These are phyloP conservation scores for Astrocystis sublimbata DNA, from an alignment of 495 filamentous ascomycete genomes.

Conservation along the genomic window DNA sequence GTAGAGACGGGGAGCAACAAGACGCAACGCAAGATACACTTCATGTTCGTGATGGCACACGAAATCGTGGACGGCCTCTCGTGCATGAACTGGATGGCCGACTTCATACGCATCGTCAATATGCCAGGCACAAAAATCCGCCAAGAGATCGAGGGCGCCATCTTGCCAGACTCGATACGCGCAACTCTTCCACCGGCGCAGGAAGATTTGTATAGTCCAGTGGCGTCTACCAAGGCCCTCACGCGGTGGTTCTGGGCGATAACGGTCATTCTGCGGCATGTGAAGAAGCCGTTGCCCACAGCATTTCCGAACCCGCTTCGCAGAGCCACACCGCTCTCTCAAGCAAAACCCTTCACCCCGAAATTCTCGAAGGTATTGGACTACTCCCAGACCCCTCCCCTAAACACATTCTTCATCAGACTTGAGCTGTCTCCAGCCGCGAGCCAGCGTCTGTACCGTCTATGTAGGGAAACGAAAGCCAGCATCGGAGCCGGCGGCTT, in stretches of 20 bases:
- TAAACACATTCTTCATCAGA: slow-evolving; percentile 13
- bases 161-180: slow-evolving; percentile 7
- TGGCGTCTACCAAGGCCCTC: slow-evolving; percentile 6
- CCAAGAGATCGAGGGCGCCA: not conserved
- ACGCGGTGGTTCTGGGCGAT: slow-evolving; percentile 18
- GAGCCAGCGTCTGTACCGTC: slow-evolving; percentile 12
- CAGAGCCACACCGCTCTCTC: not conserved
- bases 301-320: slow-evolving; percentile 17
- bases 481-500: slow-evolving; percentile 17
- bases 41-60: slow-evolving; percentile 15
- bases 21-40: not conserved
- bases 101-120: slow-evolving; percentile 9
- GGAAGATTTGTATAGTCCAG: slow-evolving; percentile 12
- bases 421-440: slow-evolving; percentile 6
- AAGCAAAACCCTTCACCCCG: not conserved
- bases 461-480: slow-evolving; percentile 7
- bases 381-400: slow-evolving; percentile 14
- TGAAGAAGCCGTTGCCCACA: slow-evolving; percentile 1
- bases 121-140: slow-evolving; percentile 1
- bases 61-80: slow-evolving; percentile 12
- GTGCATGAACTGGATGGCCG: slow-evolving; percentile 8
- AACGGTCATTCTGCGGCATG: slow-evolving; percentile 11
- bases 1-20: not conserved
- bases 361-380: slow-evolving; percentile 8
- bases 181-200: slow-evolving; percentile 7